Evolutionary conservation across 352 stramenopile species (phyloP).

Genomic region (Phytopythium ostracodes): DNA sequence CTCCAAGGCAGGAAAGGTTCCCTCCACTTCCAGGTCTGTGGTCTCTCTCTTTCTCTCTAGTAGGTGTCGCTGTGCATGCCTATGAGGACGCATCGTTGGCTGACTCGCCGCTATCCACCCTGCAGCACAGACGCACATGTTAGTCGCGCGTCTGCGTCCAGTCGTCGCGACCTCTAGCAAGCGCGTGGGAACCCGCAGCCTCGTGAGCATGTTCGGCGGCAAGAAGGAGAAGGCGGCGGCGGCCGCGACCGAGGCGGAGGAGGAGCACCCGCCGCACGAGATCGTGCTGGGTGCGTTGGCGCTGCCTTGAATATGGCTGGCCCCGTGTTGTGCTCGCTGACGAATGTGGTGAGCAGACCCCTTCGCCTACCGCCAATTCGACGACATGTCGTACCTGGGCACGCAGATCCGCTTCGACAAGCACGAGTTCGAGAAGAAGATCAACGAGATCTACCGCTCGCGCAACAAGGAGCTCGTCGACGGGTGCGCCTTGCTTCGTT

Average conservation of each 20-base stretch:
- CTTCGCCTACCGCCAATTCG: conserved; percentile 85
- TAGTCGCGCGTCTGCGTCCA: conserved; percentile 38
- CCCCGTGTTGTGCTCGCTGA: not conserved
- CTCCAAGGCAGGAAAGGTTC: not conserved
- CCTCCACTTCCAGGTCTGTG: not conserved
- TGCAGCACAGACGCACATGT: conserved; percentile 22
- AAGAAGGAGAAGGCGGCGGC: conserved; percentile 34
- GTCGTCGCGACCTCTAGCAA: conserved; percentile 12
- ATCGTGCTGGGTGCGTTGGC: conserved; percentile 47
- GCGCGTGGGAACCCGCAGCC: conserved; percentile 20
- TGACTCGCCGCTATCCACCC: not conserved
- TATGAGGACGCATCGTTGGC: not conserved
- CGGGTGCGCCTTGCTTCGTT: conserved; percentile 26
- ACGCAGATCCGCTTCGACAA: conserved; percentile 73
- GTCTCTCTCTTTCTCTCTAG: not conserved
- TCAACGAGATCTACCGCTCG: conserved; percentile 79
- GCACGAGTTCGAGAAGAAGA: conserved; percentile 66
- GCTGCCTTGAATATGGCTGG: not conserved
- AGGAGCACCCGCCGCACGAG: conserved; percentile 25
- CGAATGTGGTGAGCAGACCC: conserved; percentile 33
- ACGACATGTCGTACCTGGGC: conserved; percentile 71
- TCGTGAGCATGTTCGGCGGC: conserved; percentile 37
- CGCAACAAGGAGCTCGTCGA: conserved; percentile 65
- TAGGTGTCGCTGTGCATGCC: not conserved
- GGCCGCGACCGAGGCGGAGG: conserved; percentile 17